Conservation (phyloP, 192 early-diverging fungal species). For the Lobulomyces angularis region DNA sequence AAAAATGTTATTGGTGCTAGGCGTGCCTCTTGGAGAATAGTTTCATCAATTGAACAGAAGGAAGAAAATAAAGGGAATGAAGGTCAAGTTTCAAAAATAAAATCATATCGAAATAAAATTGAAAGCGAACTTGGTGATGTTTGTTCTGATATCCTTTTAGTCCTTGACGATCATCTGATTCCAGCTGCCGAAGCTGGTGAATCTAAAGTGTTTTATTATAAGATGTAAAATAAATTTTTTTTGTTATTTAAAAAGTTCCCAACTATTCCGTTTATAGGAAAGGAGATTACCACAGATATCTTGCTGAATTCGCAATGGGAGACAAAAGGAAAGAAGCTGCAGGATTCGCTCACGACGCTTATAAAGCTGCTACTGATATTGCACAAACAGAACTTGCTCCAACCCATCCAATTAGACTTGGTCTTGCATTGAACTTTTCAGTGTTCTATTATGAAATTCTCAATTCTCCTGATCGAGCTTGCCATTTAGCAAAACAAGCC, state of each 20-base stretch:
- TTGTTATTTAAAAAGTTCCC: not conserved
- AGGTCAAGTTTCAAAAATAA: slow-evolving; percentile 82
- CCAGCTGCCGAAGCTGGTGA: slow-evolving; percentile 84
- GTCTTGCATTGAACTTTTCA: slow-evolving; percentile 95
- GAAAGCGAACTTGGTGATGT: slow-evolving; percentile 90
- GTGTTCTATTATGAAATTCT: slow-evolving; percentile 99
- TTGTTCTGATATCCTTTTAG: slow-evolving; percentile 87
- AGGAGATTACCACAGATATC: slow-evolving; percentile 98
- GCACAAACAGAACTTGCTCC: slow-evolving; percentile 87
- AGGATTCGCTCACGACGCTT: slow-evolving; percentile 75
- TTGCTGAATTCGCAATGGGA: slow-evolving; percentile 89
- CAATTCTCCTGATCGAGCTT: slow-evolving; percentile 94
- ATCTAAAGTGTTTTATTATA: slow-evolving; percentile 99
- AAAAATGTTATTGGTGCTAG: slow-evolving; percentile 99
- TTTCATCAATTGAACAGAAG: slow-evolving; percentile 99
- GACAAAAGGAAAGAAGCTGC: slow-evolving; percentile 76
- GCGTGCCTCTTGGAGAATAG: slow-evolving; percentile 97
- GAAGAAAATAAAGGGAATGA: slow-evolving; percentile 90
- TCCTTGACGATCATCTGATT: slow-evolving; percentile 83
- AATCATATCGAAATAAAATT: slow-evolving; percentile 87
- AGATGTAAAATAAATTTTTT: slow-evolving; percentile 60
- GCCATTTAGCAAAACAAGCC: slow-evolving; percentile 91
- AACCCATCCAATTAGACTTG: slow-evolving; percentile 97
- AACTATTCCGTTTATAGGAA: slow-evolving; percentile 44
- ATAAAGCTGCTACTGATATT: slow-evolving; percentile 91